Base-by-base conservation (phyloP, 345 rosid genomes). In the Gossypium herbaceum region DNA sequence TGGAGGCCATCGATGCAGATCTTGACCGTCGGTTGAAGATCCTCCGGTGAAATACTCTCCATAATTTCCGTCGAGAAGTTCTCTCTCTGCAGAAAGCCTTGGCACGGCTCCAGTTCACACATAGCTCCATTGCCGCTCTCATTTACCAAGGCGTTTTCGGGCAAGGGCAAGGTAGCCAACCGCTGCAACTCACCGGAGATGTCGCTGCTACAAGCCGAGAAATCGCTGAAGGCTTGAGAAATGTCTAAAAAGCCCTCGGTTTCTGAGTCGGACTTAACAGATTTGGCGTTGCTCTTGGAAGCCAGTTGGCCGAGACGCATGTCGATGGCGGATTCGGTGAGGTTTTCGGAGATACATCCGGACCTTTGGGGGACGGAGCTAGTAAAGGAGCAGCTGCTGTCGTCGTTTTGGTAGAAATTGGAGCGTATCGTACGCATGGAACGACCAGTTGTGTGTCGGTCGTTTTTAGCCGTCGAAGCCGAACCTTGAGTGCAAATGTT, bases 391-490 rank as follows among this genome's bases (percentile, higher is more conserved):
- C 87, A 83, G 64, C 82, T 70, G 62, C 76, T 79, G 70, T 48
- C 27, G 34, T 84, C 90, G 48, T 76, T 75, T 69, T 74, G 92
- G 84, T 78, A 90, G 62, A 91, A 66, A 50, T 72, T 85, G 47
- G 99, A 91, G 52, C 97, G 93, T 27, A 91, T 78, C 0, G 98
- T 95, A 3, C 99, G 88, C 99, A 93, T 95, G 44, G 99, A 95
- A 9, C 98, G 88, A 65, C 94, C 99, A 24, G 62, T 22, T 13
- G 80, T 55, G 59, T 82, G 84, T 48, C 97, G 97, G 82, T 79
- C 80, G 72, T 82, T 74, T 71, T 80, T 89, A 67, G 86, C 55
- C 75, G 82, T 34, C 9, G 90, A 84, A 50, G 79, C 81, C 0
- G 85, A 85, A 0, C 83, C 60, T 0, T 86, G 77, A 19, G 82